Evolutionary conservation across 2,329 filamentous ascomycete genomes (phyloP).

Genomic region (Sporothrix sp.): DNA sequence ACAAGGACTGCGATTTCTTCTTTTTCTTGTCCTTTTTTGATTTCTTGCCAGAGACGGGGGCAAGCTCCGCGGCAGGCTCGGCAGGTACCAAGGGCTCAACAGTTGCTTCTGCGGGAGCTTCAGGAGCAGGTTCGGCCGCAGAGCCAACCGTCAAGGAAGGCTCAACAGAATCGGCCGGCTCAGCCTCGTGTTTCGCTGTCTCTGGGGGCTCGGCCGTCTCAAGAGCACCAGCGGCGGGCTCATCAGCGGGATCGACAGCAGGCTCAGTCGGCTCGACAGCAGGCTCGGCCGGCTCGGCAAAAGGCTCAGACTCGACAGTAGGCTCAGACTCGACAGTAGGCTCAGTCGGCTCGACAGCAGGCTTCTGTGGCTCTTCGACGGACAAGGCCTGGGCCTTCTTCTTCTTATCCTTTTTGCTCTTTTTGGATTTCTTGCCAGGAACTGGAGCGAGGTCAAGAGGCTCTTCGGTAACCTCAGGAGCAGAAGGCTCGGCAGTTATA

Average conservation of each 20-base stretch:
- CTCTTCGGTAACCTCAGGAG: too few relatives aligned
- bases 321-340: neutral
- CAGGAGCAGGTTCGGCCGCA: too few relatives aligned
- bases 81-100: neutral
- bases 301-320: neutral
- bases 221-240: too few relatives aligned
- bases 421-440: neutral
- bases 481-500: too few relatives aligned
- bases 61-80: neutral
- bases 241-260: too few relatives aligned
- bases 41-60: neutral
- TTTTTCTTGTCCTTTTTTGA: constrained; percentile 13
- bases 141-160: too few relatives aligned
- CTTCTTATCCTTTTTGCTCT: constrained; percentile 2
- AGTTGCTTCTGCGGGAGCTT: neutral
- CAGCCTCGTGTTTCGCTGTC: too few relatives aligned
- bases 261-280: neutral
- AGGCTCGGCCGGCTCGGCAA: neutral
- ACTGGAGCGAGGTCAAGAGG: too few relatives aligned
- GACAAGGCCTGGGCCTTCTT: too few relatives aligned
- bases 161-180: too few relatives aligned
- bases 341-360: neutral
- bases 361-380: neutral
- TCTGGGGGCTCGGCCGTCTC: too few relatives aligned
- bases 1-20: neutral